These are phyloP conservation scores for Melocanna baccifera DNA, from an alignment of 176 grass and related monocot genomes.

Conservation along the genomic window DNA sequence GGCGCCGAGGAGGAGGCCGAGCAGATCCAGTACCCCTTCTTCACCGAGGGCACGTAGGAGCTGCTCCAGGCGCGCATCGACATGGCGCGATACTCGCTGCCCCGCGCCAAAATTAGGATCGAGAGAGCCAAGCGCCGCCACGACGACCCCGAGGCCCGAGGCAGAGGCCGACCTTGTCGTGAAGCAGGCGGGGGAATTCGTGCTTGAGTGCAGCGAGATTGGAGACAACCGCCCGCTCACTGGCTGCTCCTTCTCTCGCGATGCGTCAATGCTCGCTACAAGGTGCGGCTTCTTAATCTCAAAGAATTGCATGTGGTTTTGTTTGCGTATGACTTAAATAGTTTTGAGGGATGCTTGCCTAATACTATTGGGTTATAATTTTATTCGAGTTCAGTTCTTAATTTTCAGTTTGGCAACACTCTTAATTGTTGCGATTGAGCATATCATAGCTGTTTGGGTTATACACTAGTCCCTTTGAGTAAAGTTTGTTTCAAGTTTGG, in stretches of 20 bases:
- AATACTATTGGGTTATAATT: no score
- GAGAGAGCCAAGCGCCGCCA: constrained; percentile 70
- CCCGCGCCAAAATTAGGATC: constrained; percentile 59
- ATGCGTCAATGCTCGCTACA: constrained; percentile 71
- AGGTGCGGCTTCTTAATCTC: constrained; percentile 40
- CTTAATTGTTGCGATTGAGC: background rate
- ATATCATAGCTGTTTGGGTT: background rate
- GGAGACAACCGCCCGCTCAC: constrained; percentile 83
- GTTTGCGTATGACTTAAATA: no score
- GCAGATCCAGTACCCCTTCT: constrained; percentile 81
- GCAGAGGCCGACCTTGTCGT: constrained; percentile 71
- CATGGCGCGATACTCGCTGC: constrained; percentile 62
- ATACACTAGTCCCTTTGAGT: background rate
- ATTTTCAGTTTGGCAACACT: background rate
- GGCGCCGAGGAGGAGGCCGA: constrained; percentile 42
- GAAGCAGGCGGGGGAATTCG: constrained; percentile 57
- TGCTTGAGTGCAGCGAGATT: constrained; percentile 91
- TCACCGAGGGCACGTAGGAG: constrained; percentile 75
- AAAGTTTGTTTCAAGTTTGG: background rate
- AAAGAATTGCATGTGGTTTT: no score
- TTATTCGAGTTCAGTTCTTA: background rate
- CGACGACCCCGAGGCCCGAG: constrained; percentile 70
- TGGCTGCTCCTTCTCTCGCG: constrained; percentile 79
- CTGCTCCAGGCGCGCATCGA: constrained; percentile 60
- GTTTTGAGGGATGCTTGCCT: no score